Base-by-base conservation (phyloP, 2,329 filamentous ascomycete genomes). In the Aspergillus floridensis region DNA sequence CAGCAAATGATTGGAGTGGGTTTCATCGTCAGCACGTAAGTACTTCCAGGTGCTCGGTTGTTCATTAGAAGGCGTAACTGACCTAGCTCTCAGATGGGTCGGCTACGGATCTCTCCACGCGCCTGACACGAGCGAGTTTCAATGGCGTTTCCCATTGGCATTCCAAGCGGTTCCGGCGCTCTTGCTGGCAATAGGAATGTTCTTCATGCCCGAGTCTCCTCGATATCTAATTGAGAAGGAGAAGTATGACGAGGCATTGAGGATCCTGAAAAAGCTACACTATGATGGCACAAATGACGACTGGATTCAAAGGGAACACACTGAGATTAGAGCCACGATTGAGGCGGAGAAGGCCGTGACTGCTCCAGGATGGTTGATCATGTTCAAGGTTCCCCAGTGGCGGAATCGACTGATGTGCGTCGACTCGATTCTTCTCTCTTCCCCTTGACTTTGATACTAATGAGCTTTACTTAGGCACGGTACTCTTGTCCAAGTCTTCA, bases 401-500 rank as follows among this genome's bases (percentile, higher is more conserved):
- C 81, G 87, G 67, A 87, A 80, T 51, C 80, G 87, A 16, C 81
- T 89, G 53, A 72, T 87, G 63, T 72, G 65, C 48, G 69, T 66
- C 38, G 19, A 19, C 22, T 38, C 24, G 4, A 19, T 24, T 21
- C 19, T 29, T 16, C 14, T 6, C 24, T 22, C 7, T 32, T 10
- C 4, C n/a, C 19, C 6, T 10, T 16, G 16, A 24, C 16, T 46
- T 0, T 4, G 6, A 22, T 31, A n/a, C 11, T 47, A 5, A 21
- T 46, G 5, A 41, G 29, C n/a, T 22, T 14, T 47, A 22, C 10
- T 31, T 49, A 68, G 70, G 3, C 83, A 88, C 61, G 87, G 84
- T 22, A 82, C 82, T 47, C 73, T 84, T 32, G 82, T 88, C 44
- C 86, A 90, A 69, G 81, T 86, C 61, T 87, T 89, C 66, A 86